Base-by-base conservation (phyloP, 345 rosid species). In the Syzygium aqueum region DNA sequence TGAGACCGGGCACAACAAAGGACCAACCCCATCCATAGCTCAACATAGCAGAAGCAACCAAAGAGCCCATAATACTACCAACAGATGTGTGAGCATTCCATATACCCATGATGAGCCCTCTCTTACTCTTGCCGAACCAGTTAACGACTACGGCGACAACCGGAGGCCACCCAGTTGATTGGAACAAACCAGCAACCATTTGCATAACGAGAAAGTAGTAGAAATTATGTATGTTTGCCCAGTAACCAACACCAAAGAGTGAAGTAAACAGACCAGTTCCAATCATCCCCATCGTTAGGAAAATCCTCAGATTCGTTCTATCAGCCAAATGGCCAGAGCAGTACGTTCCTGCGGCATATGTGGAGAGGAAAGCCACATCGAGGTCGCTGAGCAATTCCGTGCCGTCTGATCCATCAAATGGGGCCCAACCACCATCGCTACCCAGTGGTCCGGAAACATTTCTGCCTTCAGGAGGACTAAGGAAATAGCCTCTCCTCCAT, bases 11-110 rank as follows among this genome's bases (percentile, higher is more conserved):
- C 84, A 95, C 92, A 59, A 95, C 96, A 89, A 96, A 95, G 37
- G 99, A 96, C 99, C 99, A 97, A 22, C 98, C 99, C 99, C 99
- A 97, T 51, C 99, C 99, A 82, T 92, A 95, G 73, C 89, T 93
- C 91, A 96, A 91, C 86, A 95, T 82, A 7, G 94, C 95, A 11
- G 99, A 88, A 82, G 97, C 99, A 84, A 96, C 87, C 85, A 97
- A 90, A 77, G 99, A 95, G 25, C 99, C 98, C 5, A 92, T 86
- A 78, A 96, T 97, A 89, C 95, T 96, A 85, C 99, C 99, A 2
- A 97, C 85, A 15, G 99, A 97, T 4, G 99, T 97, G 77, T 96
- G 98, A 87, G 99, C 99, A 91, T 96, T 96, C 98, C 99, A 96
- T 77, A 96, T 94, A 40, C 99, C 99, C 99, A 96, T 94, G n/a